These are phyloP conservation scores for Daedalea quercina DNA, from an alignment of 768 basidiomycete genomes.

Conservation along the genomic window DNA sequence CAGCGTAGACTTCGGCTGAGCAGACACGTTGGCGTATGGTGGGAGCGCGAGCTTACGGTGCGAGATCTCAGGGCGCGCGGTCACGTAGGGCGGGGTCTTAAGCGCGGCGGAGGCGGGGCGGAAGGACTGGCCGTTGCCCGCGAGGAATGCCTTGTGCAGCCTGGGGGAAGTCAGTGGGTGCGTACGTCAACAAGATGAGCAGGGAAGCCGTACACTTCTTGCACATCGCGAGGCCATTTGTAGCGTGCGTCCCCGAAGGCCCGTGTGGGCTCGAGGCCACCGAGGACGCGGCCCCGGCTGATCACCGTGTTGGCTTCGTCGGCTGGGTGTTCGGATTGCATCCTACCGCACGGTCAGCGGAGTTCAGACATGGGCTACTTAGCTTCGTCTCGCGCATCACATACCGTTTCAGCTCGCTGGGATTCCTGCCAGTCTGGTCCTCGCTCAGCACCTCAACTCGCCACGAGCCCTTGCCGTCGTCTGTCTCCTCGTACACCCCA, in stretches of 20 bases:
- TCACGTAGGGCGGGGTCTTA: slow-evolving; percentile 93
- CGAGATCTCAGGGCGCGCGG: slow-evolving; percentile 73
- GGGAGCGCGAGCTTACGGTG: slow-evolving; percentile 58
- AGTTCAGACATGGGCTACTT: not conserved
- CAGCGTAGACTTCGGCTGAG: slow-evolving; percentile 31
- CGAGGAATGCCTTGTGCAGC: slow-evolving; percentile 59
- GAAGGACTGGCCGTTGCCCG: slow-evolving; percentile 52
- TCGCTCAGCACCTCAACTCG: slow-evolving; percentile 90
- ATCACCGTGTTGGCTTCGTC: slow-evolving; percentile 72
- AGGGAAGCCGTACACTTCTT: slow-evolving; percentile 49
- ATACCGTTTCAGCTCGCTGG: slow-evolving; percentile 76
- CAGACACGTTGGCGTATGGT: slow-evolving; percentile 15
- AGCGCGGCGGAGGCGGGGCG: slow-evolving; percentile 54
- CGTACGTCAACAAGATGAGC: not conserved
- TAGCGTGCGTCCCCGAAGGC: slow-evolving; percentile 89
- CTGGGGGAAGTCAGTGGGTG: slow-evolving; percentile 21
- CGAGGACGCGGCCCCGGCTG: slow-evolving; percentile 74
- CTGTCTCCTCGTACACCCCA: slow-evolving; percentile 75
- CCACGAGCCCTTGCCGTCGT: slow-evolving; percentile 71
- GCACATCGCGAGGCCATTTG: slow-evolving; percentile 74
- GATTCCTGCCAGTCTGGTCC: slow-evolving; percentile 93
- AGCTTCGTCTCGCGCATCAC: slow-evolving; percentile 7
- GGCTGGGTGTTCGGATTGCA: slow-evolving; percentile 77
- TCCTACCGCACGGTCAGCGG: slow-evolving; percentile 35
- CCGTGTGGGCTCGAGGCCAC: slow-evolving; percentile 80